A percentile compares a stretch with the other conserved stretches of the same genome.
These are phyloP conservation scores for Phoma sp. DNA, from an alignment of 2,329 filamentous ascomycete species.

Conservation along the genomic window DNA sequence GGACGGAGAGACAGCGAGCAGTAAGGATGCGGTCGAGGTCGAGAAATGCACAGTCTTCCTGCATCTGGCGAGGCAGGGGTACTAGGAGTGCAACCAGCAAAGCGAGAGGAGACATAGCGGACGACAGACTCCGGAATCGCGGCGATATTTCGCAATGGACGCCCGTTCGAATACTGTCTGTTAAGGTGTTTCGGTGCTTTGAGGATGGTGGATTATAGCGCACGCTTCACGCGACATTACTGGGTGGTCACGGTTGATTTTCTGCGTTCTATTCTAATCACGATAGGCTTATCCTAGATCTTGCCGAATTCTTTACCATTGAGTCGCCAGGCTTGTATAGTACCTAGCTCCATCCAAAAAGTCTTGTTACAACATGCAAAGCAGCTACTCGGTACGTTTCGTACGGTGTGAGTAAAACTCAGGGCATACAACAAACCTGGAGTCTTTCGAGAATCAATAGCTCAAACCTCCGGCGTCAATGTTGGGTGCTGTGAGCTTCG, in stretches of 20 bases:
- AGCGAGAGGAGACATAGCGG: background rate
- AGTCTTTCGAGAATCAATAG: too few relatives aligned
- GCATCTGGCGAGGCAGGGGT: conserved; percentile 63
- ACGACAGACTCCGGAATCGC: background rate
- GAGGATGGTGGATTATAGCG: background rate
- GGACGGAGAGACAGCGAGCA: conserved; percentile 27
- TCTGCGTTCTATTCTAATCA: background rate
- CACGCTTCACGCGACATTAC: background rate
- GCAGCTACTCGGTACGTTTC: background rate
- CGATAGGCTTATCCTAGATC: too few relatives aligned
- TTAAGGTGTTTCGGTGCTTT: conserved; percentile 11
- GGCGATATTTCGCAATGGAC: background rate
- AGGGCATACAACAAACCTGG: too few relatives aligned
- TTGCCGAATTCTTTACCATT: background rate
- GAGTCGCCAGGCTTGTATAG: background rate
- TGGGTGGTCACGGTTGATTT: background rate
- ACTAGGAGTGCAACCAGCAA: conserved; percentile 17
- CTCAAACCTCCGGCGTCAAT: too few relatives aligned
- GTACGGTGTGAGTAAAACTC: background rate
- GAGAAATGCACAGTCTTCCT: conserved; percentile 80
- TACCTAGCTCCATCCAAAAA: background rate
- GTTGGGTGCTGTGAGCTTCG: too few relatives aligned
- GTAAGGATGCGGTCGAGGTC: conserved; percentile 68
- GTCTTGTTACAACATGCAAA: background rate
- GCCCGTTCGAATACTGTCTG: background rate